A percentile compares a stretch with the other conserved stretches of the same genome.
phyloP scores from a whole-genome alignment of 495 filamentous ascomycete species.

The Penicillium salamii region DNA sequence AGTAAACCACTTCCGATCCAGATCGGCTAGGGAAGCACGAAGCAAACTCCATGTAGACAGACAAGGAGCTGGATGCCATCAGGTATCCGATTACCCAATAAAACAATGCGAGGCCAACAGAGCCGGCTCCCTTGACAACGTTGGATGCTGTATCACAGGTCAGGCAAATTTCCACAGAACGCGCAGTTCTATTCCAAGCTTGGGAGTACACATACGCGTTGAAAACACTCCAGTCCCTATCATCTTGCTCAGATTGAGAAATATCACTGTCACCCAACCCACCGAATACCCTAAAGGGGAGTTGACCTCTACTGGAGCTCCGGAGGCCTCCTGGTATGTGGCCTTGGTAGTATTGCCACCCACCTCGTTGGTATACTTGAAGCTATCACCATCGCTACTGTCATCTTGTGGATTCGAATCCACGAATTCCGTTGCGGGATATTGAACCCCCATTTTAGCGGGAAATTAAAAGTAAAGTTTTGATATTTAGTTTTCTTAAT shows the following conservation, averaged over 20 bases:
- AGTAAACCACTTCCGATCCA: slow-evolving; percentile 62
- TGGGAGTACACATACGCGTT: slow-evolving; percentile 47
- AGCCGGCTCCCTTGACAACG: slow-evolving; percentile 55
- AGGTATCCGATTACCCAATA: slow-evolving; percentile 61
- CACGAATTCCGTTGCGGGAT: neutral
- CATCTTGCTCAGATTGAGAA: slow-evolving; percentile 64
- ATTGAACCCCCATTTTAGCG: neutral
- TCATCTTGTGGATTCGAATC: neutral
- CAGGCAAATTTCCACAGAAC: neutral
- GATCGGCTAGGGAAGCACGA: slow-evolving; percentile 64
- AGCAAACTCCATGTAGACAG: slow-evolving; percentile 59
- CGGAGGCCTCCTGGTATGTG: slow-evolving; percentile 60
- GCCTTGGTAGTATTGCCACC: slow-evolving; percentile 54
- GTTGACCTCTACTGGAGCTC: slow-evolving; percentile 57
- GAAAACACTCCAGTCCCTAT: slow-evolving; percentile 66
- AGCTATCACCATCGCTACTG: slow-evolving; percentile 32
- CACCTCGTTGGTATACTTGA: slow-evolving; percentile 49
- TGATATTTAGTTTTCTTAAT: too few relatives aligned
- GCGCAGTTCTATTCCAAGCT: too few relatives aligned
- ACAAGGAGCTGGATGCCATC: slow-evolving; percentile 46
- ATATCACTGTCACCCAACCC: slow-evolving; percentile 52
- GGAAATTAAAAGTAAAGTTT: too few relatives aligned
- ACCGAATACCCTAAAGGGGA: slow-evolving; percentile 63
- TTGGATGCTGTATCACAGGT: slow-evolving; percentile 15
- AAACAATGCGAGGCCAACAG: slow-evolving; percentile 56